Base-by-base conservation (phyloP, 768 basidiomycete species). In the Xerocomellus amylosporus region DNA sequence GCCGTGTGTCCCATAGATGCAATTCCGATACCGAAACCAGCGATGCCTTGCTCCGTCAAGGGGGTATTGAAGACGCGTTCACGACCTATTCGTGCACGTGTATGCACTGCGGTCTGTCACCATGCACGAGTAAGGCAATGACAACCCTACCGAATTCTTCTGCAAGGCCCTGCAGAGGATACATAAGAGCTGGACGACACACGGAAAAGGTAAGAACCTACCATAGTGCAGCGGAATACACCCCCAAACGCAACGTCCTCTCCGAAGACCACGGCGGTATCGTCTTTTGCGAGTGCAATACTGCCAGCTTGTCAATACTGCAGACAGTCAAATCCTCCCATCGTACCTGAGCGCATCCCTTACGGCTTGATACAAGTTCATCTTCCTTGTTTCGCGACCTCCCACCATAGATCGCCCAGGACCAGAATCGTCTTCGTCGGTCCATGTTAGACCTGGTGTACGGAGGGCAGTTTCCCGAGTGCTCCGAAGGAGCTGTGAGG, bases 51-150 rank as follows among this genome's bases (percentile, higher is more conserved):
- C 64, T 93, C 92, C 2, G 90, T 91, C 49, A 97, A 70, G 4
- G 94, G 94, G 0, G 94, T 98, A 70, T 98, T 97, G 72, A 98
- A 97, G 43, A 98, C 92, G 40, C 94, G 85, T 68, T 96, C 93
- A 45, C 85, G 82, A 22, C 93, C 91, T 93, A 62, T 20, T 12
- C 51, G 46, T 46, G 46, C 41, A 14, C 26, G 62, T 17, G 9
- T 24, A 54, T 39, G n/a, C 17, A 56, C 15, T 19, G 15, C 31
- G 17, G 47, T 43, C 13, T 46, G 46, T 49, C 37, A 40, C 40
- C 43, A 31, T 28, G 28, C 14, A 22, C 31, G 36, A 22, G 50
- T n/a, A 22, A 45, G 42, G 46, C 30, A 37, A 42, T 26, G 34
- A 30, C 17, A 41, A 47, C 22, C 83, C 34, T 63, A 88, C 93